Base-by-base conservation (phyloP, 768 basidiomycete genomes). In the Leccinellum luteum region DNA sequence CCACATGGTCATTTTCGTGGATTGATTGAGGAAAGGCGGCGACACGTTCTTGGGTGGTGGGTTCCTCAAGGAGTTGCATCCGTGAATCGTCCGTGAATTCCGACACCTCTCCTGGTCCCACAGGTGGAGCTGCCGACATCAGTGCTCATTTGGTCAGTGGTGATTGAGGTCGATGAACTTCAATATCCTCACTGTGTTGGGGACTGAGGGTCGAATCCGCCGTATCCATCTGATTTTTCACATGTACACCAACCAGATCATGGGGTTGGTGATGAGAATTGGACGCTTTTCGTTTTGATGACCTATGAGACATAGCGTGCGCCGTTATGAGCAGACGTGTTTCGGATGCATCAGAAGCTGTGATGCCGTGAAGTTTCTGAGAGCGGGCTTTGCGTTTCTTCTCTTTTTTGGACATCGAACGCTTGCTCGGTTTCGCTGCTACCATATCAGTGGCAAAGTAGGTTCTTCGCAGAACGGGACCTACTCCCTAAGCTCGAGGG, bases 361-460 rank as follows among this genome's bases (percentile, higher is more conserved):
- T 43, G 25, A 63, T 52, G 15, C 56, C 43, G 0, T 60, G 27
- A 21, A 65, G 58, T 17, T 65, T 58, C 61, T 71, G 69, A 50
- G 63, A 61, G 38, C 48, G 55, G 32, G 61, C 54, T 57, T 67
- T 69, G 41, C 63, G 69, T 52, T 69, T 70, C 57, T 52, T 64
- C 10, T 35, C 47, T 45, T 30, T 58, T 43, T 58, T 44, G 19
- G 32, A 51, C 3, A 21, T 19, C 9, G 48, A 51, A 23, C 44
- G 38, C 51, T 41, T 41, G 21, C 19, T 23, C 17, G 47, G 38
- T 27, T 55, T 55, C 23, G 19, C 25, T 30, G n/a, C 30, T 28
- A 6, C 49, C 15, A n/a, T 44, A 50, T 4, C 52, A 15, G 44
- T 12, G 10, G 27, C 21, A 6, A 2, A n/a, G 13, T 41, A 41